These are phyloP conservation scores for Pseudogymnoascus sp. DNA, from an alignment of 2,329 filamentous ascomycete genomes.

Conservation along the genomic window DNA sequence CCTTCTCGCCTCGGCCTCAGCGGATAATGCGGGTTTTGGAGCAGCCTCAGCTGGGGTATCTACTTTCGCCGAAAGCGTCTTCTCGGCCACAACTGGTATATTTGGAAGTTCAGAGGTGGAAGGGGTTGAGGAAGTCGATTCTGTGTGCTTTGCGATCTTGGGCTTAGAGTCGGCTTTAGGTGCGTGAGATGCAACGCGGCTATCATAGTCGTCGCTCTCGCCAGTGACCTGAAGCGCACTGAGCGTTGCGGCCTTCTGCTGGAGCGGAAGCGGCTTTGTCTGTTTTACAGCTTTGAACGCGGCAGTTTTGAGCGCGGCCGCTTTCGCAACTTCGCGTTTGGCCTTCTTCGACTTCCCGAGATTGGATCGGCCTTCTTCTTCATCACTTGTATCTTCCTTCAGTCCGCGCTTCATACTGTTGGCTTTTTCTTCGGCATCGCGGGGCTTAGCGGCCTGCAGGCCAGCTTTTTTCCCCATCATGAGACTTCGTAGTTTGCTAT, in stretches of 20 bases:
- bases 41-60: neutral
- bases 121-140: neutral
- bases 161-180: neutral
- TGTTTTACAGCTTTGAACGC: neutral
- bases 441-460: slow-evolving; percentile 26
- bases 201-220: neutral
- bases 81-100: neutral
- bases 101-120: neutral
- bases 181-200: neutral
- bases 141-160: neutral
- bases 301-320: neutral
- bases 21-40: neutral
- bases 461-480: slow-evolving; percentile 25
- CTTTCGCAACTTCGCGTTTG: slow-evolving; percentile 15
- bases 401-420: slow-evolving; percentile 25
- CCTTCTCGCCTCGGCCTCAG: neutral
- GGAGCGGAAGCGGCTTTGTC: neutral
- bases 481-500: slow-evolving; percentile 27
- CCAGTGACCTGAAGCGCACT: neutral
- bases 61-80: neutral
- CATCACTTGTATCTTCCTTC: slow-evolving; percentile 28
- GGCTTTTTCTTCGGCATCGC: slow-evolving; percentile 28
- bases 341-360: slow-evolving; percentile 29
- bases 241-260: neutral
- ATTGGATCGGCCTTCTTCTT: slow-evolving; percentile 29